Percentiles rank a stretch among this genome's conserved stretches.
phyloP scores from a whole-genome alignment of 1,284 basidiomycete genomes.

The Schizopora paradoxa region DNA sequence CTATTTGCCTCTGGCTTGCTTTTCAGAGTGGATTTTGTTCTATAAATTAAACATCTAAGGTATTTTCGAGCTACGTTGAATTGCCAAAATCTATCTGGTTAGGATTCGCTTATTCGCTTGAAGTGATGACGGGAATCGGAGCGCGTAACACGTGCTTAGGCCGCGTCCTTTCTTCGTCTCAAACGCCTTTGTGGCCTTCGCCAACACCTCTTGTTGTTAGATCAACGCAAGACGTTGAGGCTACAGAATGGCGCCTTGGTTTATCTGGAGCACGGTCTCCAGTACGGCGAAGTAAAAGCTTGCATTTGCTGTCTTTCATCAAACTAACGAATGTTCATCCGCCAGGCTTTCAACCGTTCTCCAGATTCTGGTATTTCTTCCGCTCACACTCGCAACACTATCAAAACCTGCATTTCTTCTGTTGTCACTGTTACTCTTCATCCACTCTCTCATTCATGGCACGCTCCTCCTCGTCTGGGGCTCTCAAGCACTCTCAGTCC shows the following conservation, averaged over 20 bases:
- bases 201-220: too few relatives aligned
- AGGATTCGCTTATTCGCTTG: too few relatives aligned
- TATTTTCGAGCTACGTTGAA: too few relatives aligned
- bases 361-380: constrained; percentile 80
- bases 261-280: constrained; percentile 62
- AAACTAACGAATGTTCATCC: neutral
- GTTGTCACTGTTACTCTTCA: constrained; percentile 71
- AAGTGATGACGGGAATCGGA: too few relatives aligned
- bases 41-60: too few relatives aligned
- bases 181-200: too few relatives aligned
- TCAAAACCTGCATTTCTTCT: constrained; percentile 75
- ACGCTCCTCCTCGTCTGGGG: constrained; percentile 63
- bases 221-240: too few relatives aligned
- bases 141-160: too few relatives aligned
- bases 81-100: too few relatives aligned
- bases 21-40: too few relatives aligned
- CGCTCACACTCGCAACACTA: constrained; percentile 75
- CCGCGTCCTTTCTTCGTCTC: too few relatives aligned
- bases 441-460: constrained; percentile 72
- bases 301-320: constrained; percentile 4
- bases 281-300: constrained; percentile 53
- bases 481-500: constrained; percentile 59
- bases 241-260: constrained; percentile 54
- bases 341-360: constrained; percentile 65
- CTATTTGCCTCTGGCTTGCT: too few relatives aligned